These are phyloP conservation scores for Selenicereus undatus DNA, from an alignment of 148 eudicot species.

Conservation along the genomic window DNA sequence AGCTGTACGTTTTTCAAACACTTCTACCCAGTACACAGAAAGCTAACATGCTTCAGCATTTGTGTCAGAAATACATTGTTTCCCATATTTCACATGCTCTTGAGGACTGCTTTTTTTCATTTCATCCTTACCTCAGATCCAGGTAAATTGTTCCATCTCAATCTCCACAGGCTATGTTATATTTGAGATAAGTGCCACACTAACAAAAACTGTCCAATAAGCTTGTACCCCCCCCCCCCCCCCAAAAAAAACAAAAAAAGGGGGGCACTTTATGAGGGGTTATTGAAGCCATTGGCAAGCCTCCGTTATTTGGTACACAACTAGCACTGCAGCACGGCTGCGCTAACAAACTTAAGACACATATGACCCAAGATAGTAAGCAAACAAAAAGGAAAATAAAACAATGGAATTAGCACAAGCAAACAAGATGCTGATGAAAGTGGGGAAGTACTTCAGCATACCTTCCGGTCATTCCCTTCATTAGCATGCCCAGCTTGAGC, in stretches of 20 bases:
- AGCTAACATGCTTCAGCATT: not conserved
- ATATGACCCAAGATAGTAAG: not conserved
- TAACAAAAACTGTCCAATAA: no score
- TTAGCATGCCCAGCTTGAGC: constrained; percentile 84
- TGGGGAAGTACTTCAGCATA: constrained; percentile 17
- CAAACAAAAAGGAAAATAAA: not conserved
- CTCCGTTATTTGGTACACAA: not conserved
- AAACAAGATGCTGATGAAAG: not conserved
- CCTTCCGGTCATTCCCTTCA: constrained; percentile 60
- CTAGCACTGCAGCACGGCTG: no score
- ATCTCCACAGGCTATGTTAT: no score
- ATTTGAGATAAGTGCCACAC: no score
- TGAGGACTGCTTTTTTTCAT: not conserved
- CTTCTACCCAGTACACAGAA: not conserved
- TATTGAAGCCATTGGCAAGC: not conserved
- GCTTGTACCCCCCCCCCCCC: not conserved
- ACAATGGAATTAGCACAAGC: not conserved
- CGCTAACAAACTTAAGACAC: not conserved
- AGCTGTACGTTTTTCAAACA: not conserved
- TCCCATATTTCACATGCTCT: not conserved
- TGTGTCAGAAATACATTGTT: not conserved
- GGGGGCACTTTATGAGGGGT: no score
- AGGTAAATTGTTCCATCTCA: not conserved
- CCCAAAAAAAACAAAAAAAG: no score
- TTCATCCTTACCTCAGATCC: not conserved